Base-by-base conservation (phyloP, 805 yeast genomes). In the Yarrowia alimentaria region DNA sequence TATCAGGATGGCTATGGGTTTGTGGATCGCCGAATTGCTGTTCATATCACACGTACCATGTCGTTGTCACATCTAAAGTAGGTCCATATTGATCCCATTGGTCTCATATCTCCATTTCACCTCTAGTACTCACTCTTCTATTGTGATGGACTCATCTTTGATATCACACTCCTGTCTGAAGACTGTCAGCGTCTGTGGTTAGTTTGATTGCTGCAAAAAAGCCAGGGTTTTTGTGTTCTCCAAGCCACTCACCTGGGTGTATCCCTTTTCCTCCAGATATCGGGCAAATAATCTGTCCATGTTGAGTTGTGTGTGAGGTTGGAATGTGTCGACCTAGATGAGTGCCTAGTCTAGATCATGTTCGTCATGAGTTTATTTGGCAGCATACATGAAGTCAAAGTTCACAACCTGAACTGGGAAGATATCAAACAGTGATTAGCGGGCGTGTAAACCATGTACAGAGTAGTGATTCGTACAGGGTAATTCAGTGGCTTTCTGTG, bases 71-170 rank as follows among this genome's bases (percentile, higher is more conserved):
- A 26, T 6, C n/a, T n/a, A n/a, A n/a, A n/a, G n/a, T n/a, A n/a
- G n/a, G n/a, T n/a, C n/a, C n/a, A n/a, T n/a, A n/a, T n/a, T n/a
- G n/a, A n/a, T n/a, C n/a, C n/a, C n/a, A n/a, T n/a, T n/a, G n/a
- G n/a, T n/a, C n/a, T n/a, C n/a, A n/a, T n/a, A n/a, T n/a, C n/a
- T n/a, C n/a, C n/a, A n/a, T n/a, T n/a, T n/a, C n/a, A n/a, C n/a
- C n/a, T n/a, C 14, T 26, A n/a, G 11, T 9, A 26, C 47, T 38
- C 47, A 38, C 47, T 38, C 47, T 19, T 38, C 47, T 25, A 38
- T 38, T 13, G 47, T 38, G 7, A 38, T 20, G 5, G 47, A 32
- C 11, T 38, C 47, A 26, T 38, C 25, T 26, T 19, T 25, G 32
- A 38, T 38, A 28, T 38, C 47, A 28, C 47, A 38, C 14, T 38